These are phyloP conservation scores for Solanum pimpinellifolium DNA, from an alignment of 257 asterid species.

Conservation along the genomic window DNA sequence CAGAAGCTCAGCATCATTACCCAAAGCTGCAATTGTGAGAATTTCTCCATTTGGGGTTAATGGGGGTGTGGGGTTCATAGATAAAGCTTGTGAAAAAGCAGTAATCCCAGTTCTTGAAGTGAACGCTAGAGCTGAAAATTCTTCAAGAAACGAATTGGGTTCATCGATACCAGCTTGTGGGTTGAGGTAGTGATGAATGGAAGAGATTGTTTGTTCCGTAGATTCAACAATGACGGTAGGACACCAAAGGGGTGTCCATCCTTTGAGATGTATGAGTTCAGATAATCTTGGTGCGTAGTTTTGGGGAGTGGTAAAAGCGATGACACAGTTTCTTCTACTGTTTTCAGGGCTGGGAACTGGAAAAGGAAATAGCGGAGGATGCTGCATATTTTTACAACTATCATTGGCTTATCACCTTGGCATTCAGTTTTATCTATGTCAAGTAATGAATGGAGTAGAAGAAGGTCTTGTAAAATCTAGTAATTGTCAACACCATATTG, in stretches of 20 bases:
- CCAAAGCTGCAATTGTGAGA: conserved; percentile 52
- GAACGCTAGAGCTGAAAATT: conserved; percentile 64
- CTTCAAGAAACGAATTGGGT: conserved; percentile 23
- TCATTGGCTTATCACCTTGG: conserved; percentile 16
- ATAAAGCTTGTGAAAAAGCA: conserved; percentile 43
- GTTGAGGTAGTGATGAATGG: conserved; percentile 25
- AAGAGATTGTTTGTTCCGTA: conserved; percentile 44
- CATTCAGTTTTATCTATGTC: neutral
- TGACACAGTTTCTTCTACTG: conserved; percentile 18
- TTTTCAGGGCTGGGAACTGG: conserved; percentile 3
- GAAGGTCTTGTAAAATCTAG: no score
- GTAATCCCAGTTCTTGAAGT: conserved; percentile 70
- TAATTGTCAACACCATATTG: no score
- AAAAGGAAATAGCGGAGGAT: conserved; percentile 12
- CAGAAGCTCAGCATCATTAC: conserved; percentile 57
- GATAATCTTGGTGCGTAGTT: conserved; percentile 55
- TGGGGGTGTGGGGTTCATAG: conserved; percentile 13
- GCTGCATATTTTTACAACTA: conserved; percentile 17
- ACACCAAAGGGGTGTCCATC: conserved; percentile 65
- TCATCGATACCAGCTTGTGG: neutral
- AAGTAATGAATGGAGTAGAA: no score
- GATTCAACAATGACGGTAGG: conserved; percentile 55
- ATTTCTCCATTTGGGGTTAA: conserved; percentile 29
- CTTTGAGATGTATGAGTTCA: conserved; percentile 28
- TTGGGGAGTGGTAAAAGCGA: conserved; percentile 67